Evolutionary conservation across 352 stramenopile genomes (phyloP).

Genomic region (Lagenidium giganteum): DNA sequence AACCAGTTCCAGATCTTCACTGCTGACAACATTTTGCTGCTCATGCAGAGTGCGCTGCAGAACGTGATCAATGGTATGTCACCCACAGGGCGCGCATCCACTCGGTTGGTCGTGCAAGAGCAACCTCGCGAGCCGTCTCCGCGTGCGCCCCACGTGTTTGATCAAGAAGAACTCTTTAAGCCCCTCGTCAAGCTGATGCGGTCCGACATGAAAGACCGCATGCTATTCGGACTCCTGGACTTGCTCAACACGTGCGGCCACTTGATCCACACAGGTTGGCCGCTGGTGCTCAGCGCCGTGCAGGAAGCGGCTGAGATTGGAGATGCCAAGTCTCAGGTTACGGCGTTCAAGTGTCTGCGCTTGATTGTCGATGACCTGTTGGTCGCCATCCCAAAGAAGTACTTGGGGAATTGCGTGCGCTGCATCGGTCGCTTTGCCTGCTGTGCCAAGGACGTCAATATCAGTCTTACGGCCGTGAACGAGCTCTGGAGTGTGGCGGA

Average conservation of each 20-base stretch:
- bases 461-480: constrained; percentile 96
- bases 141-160: constrained; percentile 42
- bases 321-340: constrained; percentile 74
- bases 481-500: constrained; percentile 94
- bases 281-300: constrained; percentile 57
- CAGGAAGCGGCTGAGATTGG: constrained; percentile 58
- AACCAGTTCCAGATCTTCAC: constrained; percentile 70
- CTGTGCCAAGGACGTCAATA: constrained; percentile 95
- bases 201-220: constrained; percentile 75
- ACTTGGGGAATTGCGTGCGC: constrained; percentile 75
- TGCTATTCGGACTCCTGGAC: constrained; percentile 64
- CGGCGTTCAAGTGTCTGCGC: constrained; percentile 94
- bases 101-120: constrained; percentile 26
- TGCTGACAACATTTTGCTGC: constrained; percentile 72
- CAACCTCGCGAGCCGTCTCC: no score
- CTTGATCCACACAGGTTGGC: constrained; percentile 65
- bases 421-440: constrained; percentile 94
- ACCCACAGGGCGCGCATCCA: no score
- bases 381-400: constrained; percentile 71
- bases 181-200: constrained; percentile 52
- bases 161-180: constrained; percentile 67
- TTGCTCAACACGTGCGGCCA: constrained; percentile 74
- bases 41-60: constrained; percentile 72
- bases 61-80: constrained; percentile 59
- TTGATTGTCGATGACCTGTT: constrained; percentile 97